Evolutionary conservation across 768 basidiomycete genomes (phyloP).

Genomic region (Amanita pseudoporphyria): DNA sequence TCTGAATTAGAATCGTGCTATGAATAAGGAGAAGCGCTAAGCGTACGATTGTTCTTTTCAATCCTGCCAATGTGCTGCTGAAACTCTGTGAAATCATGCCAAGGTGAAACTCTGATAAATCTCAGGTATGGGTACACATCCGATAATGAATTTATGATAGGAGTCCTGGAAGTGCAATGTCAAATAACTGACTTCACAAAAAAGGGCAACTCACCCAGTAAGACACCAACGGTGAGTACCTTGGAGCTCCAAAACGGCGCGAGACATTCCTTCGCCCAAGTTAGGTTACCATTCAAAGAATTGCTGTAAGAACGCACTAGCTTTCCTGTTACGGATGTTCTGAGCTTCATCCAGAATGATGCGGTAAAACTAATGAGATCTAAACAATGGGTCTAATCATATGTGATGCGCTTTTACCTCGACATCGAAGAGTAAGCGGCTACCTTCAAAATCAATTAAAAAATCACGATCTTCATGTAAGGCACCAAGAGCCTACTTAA

Average conservation of each 20-base stretch:
- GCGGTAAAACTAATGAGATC: constrained; percentile 33
- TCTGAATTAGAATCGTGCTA: background rate
- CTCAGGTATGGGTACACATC: constrained; percentile 44
- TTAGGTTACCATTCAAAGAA: background rate
- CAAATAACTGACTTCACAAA: background rate
- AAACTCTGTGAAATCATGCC: constrained; percentile 37
- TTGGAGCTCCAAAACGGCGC: constrained; percentile 43
- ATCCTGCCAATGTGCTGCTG: constrained; percentile 24
- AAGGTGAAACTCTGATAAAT: constrained; percentile 34
- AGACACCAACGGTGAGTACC: constrained; percentile 56
- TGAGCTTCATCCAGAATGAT: constrained; percentile 51
- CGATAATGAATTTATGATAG: constrained; percentile 50
- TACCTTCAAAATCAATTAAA: constrained; percentile 12
- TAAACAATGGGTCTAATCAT: background rate
- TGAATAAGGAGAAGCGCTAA: background rate
- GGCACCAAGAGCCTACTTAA: constrained; percentile 18
- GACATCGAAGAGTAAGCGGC: constrained; percentile 41
- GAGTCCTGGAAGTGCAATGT: constrained; percentile 30
- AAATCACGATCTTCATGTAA: background rate
- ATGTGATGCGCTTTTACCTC: constrained; percentile 23
- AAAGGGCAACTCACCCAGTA: constrained; percentile 35
- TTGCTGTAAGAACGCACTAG: constrained; percentile 24
- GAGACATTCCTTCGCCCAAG: constrained; percentile 32
- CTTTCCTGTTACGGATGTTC: constrained; percentile 38
- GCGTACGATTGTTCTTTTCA: constrained; percentile 47